Evolutionary conservation across 2,329 filamentous ascomycete genomes (phyloP).

Genomic region (Claviceps purpurea): DNA sequence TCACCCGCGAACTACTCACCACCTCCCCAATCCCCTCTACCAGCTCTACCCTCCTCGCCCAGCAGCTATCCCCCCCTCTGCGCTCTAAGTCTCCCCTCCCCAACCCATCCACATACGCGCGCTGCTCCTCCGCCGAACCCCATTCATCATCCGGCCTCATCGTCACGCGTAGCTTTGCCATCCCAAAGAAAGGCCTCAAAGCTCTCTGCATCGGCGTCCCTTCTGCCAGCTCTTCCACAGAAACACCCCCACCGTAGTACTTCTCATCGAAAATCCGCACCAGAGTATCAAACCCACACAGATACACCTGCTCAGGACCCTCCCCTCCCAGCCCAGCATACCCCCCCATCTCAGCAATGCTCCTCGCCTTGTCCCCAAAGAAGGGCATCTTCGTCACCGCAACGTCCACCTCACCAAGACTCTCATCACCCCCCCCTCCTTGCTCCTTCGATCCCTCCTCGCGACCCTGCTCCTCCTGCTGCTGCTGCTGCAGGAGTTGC

Average conservation of each 20-base stretch:
- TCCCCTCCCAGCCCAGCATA: constrained; percentile 18
- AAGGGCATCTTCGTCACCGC: constrained; percentile 59
- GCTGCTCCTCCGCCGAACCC: constrained; percentile 31
- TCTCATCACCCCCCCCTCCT: not conserved
- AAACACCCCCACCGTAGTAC: constrained; percentile 42
- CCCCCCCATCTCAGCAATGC: constrained; percentile 34
- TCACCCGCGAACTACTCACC: constrained; percentile 49
- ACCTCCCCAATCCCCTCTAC: constrained; percentile 31
- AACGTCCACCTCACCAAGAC: constrained; percentile 38
- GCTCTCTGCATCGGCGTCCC: constrained; percentile 31
- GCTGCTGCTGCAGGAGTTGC: constrained; percentile 26
- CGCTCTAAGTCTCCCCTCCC: constrained; percentile 30
- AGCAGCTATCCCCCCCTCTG: constrained; percentile 42
- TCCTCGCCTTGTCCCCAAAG: constrained; percentile 57
- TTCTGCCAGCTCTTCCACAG: not conserved
- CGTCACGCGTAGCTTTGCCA: constrained; percentile 49
- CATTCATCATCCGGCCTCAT: constrained; percentile 48
- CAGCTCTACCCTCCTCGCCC: constrained; percentile 48
- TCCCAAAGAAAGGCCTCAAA: constrained; percentile 49
- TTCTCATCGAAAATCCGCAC: constrained; percentile 59
- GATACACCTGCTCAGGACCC: constrained; percentile 45
- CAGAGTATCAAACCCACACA: constrained; percentile 65
- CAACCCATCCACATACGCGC: constrained; percentile 40
- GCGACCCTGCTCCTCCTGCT: too few species aligned
- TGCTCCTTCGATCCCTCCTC: too few species aligned